These are phyloP conservation scores for Rhinocladiella similis DNA, from an alignment of 2,329 filamentous ascomycete species.

Conservation along the genomic window DNA sequence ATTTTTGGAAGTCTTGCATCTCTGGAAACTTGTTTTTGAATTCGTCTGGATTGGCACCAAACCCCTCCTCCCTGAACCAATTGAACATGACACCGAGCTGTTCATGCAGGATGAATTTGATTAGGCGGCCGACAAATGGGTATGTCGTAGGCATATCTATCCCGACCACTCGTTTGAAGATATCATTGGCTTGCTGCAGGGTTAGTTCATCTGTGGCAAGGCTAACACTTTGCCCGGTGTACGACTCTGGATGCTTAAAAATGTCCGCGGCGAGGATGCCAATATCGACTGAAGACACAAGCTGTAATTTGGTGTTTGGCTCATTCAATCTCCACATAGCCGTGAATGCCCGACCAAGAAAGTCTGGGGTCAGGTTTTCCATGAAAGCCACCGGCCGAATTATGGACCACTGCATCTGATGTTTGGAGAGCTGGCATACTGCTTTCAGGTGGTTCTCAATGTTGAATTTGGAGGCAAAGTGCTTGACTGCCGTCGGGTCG, in stretches of 20 bases:
- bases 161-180: slow-evolving; percentile 34
- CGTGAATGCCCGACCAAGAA: slow-evolving; percentile 26
- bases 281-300: slow-evolving; percentile 45
- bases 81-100: slow-evolving; percentile 46
- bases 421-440: slow-evolving; percentile 32
- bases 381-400: slow-evolving; percentile 31
- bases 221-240: slow-evolving; percentile 41
- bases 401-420: slow-evolving; percentile 30
- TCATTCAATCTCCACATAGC: slow-evolving; percentile 31
- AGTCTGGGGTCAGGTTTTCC: slow-evolving; percentile 29
- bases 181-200: slow-evolving; percentile 33
- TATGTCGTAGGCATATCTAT: slow-evolving; percentile 37
- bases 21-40: slow-evolving; percentile 45
- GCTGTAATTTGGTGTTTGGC: slow-evolving; percentile 43
- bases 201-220: slow-evolving; percentile 50
- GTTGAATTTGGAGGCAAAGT: slow-evolving; percentile 32
- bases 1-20: slow-evolving; percentile 48
- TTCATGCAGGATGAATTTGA: slow-evolving; percentile 47
- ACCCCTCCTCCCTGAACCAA: slow-evolving; percentile 53
- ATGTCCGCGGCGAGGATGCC: slow-evolving; percentile 49
- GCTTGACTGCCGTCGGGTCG: slow-evolving; percentile 29
- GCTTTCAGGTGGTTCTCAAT: slow-evolving; percentile 34
- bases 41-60: slow-evolving; percentile 44
- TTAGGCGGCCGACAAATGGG: slow-evolving; percentile 38
- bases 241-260: slow-evolving; percentile 43